Conservation (phyloP, 2,329 filamentous ascomycete genomes). For the Leptodontidium sp. region DNA sequence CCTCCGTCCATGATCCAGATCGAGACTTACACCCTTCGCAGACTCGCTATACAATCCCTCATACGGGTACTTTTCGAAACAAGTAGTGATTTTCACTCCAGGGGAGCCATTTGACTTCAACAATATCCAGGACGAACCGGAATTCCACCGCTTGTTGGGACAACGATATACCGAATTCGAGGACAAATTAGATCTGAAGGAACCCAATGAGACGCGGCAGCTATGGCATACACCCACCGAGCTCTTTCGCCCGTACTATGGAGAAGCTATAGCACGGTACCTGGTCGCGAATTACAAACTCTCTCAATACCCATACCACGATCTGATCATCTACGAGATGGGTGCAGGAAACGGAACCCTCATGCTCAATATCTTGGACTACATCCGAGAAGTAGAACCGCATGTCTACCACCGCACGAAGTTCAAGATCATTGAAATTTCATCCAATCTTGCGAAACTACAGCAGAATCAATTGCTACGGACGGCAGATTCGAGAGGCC, state of each 20-base stretch:
- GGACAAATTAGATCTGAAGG: constrained; percentile 78
- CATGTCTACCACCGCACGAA: constrained; percentile 93
- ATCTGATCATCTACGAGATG: constrained; percentile 98
- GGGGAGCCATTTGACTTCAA: constrained; percentile 92
- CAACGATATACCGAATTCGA: constrained; percentile 90
- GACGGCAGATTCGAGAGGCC: constrained; percentile 74
- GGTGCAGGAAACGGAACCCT: constrained; percentile 96
- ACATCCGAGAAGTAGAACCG: constrained; percentile 87
- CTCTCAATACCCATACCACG: constrained; percentile 92
- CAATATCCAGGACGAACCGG: constrained; percentile 79
- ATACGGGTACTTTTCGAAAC: constrained; percentile 96
- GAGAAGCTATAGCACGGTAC: constrained; percentile 95
- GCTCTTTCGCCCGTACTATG: constrained; percentile 95
- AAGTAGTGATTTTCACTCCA: constrained; percentile 94
- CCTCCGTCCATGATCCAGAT: constrained; percentile 3
- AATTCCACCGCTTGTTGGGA: constrained; percentile 81
- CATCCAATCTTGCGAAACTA: constrained; percentile 77
- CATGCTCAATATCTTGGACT: constrained; percentile 98
- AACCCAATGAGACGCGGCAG: constrained; percentile 77
- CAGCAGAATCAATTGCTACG: constrained; percentile 76
- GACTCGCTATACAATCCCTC: constrained; percentile 94
- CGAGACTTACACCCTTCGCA: constrained; percentile 49
- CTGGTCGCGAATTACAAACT: constrained; percentile 96
- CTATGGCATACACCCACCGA: constrained; percentile 99
- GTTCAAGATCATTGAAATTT: constrained; percentile 97